Evolutionary conservation across 1,284 basidiomycete species (phyloP), one percentile per base, ranked within the genome.

Genomic region (Puccinia horiana): DNA sequence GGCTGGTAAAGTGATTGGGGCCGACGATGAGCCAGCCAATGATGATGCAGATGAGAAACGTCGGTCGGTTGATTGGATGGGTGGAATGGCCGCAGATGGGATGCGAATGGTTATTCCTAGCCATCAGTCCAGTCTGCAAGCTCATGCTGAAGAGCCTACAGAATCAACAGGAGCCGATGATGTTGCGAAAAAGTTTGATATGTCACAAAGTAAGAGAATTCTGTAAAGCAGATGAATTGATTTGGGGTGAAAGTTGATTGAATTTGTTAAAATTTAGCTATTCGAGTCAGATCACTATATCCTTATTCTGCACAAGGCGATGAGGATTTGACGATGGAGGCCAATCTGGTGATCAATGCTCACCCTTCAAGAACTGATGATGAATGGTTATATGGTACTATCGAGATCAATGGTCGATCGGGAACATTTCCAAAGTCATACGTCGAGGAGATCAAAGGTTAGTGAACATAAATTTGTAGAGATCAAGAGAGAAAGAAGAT

Each of bases 401-500:
- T 91, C 14, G 88, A 92, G 26, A 90, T 89, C 65, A 91, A 90
- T 58, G 91, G 92, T 23, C 91, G 90, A 85, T 90, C 91, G 69
- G 96, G 96, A 0, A 92, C 95, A 88, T 94, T 98, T 91, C 97
- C 97, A 0, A 92, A 92, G 86, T 92, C 92, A 0, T 99, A 98
- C 86, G 92, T 96, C 12, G 90, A 93, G 85, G 90, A 91, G 85
- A 87, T 93, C 40, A 89, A 90, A 83, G 88, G 95, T 94, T 87
- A 85, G 92, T 88, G 14, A 0, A 9, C 2, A 14, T 54, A 37
- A 2, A 8, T 37, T 23, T 54, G 2, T 14, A 37, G 16, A 32
- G 9, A 8, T 11, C 14, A 29, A 44, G 16, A 72, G 12, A 44
- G 26, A 29, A 12, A 44, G 6, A 37, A 3, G 18, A 67, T 9